Base-by-base conservation (phyloP, 139 green algal genomes). In the Dunaliella primolecta region DNA sequence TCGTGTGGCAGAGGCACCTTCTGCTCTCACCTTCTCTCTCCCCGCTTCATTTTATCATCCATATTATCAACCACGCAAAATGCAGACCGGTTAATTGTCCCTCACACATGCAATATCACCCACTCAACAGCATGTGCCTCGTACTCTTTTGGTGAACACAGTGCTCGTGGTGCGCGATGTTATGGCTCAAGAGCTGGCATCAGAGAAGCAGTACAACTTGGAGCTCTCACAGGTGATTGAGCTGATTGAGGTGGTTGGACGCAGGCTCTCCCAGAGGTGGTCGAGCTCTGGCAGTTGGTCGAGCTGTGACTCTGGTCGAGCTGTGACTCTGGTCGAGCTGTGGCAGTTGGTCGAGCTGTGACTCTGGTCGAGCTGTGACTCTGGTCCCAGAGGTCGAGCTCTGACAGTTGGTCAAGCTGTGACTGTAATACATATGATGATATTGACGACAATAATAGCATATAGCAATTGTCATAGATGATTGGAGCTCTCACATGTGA, bases 121-220 rank as follows among this genome's bases (percentile, higher is more conserved):
- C n/a, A n/a, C n/a, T n/a, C n/a, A n/a, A n/a, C n/a, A n/a, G n/a
- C n/a, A n/a, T n/a, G n/a, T n/a, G n/a, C n/a, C n/a, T n/a, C n/a
- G n/a, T n/a, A n/a, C n/a, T n/a, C n/a, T n/a, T n/a, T 11, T 33
- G 33, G 1, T 38, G 29, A 1, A 36, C 75, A 11, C 32, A 33
- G 46, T 76, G 37, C 80, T 83, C n/a, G 29, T 83, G 33, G 27
- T n/a, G 55, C 74, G 75, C 25, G 83, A 86, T 77, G 83, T 83
- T 2, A 25, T 86, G 32, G 34, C 35, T 74, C 37, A 36, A 1
- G 83, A 86, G 31, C 83, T 86, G 29, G 75, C 80, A 1, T 24
- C 75, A 29, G 83, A 86, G 83, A 31, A 36, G n/a, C 36, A 46
- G 3, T 82, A 78, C n/a, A 83, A 55, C 56, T 25, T 31, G 1